Conservation (phyloP, 495 filamentous ascomycete species). For the Podospora appendiculata region DNA sequence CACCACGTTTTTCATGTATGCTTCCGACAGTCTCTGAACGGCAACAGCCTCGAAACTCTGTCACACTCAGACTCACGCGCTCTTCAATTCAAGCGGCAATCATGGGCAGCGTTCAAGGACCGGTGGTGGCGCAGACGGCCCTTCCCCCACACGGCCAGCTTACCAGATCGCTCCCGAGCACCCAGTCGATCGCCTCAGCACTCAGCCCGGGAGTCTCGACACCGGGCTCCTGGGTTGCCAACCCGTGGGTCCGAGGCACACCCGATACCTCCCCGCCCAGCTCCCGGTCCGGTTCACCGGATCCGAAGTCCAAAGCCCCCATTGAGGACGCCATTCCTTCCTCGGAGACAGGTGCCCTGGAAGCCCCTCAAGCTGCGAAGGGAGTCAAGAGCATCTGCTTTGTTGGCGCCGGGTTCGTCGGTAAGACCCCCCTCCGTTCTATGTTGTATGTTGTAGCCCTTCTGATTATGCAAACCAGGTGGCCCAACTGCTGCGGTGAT, state of each 20-base stretch:
- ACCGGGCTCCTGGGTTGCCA: conserved; percentile 14
- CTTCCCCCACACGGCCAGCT: conserved; percentile 2
- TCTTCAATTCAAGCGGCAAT: not conserved
- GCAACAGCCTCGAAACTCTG: too few relatives aligned
- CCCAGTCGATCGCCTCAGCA: conserved; percentile 17
- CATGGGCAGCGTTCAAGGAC: conserved; percentile 6
- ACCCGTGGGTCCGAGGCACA: conserved; percentile 10
- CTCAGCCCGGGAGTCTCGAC: conserved; percentile 13
- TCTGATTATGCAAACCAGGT: conserved; percentile 33
- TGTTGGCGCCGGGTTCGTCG: conserved; percentile 24
- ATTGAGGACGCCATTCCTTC: conserved; percentile 4
- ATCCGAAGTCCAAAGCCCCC: conserved; percentile 9
- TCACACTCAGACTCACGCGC: too few relatives aligned
- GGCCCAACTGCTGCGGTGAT: conserved; percentile 72
- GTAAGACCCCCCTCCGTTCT: conserved; percentile 7
- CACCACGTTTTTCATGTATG: not conserved
- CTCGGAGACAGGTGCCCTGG: not conserved
- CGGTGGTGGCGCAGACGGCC: not conserved
- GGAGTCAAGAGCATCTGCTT: conserved; percentile 41
- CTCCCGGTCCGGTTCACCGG: conserved; percentile 13
- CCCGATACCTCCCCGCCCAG: conserved; percentile 19
- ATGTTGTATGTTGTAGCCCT: not conserved
- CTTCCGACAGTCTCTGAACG: too few relatives aligned
- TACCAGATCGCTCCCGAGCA: conserved; percentile 14
- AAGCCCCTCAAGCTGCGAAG: not conserved